Percentiles rank a stretch among this genome's conserved stretches.
These are phyloP conservation scores for Neurospora discreta DNA, from an alignment of 495 filamentous ascomycete genomes.

Conservation along the genomic window DNA sequence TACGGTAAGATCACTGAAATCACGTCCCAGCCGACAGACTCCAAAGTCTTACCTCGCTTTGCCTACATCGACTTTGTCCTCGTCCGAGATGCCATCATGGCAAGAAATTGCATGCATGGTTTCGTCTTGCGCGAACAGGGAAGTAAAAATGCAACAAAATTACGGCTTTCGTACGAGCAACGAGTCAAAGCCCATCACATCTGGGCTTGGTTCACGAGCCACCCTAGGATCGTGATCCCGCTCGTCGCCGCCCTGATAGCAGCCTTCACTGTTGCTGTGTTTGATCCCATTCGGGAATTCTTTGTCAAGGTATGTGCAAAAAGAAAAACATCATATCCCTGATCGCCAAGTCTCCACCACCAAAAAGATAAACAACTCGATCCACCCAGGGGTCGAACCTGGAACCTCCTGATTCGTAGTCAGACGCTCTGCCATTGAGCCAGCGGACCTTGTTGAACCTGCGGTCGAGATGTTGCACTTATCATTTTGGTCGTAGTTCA, in stretches of 20 bases:
- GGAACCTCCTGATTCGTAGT: neutral
- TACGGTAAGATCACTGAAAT: slow-evolving; percentile 88
- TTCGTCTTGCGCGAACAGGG: slow-evolving; percentile 60
- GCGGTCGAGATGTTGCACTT: neutral
- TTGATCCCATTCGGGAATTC: slow-evolving; percentile 86
- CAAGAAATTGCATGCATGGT: slow-evolving; percentile 88
- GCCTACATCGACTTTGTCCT: slow-evolving; percentile 65
- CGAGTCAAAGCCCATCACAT: slow-evolving; percentile 64
- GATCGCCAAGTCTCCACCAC: neutral
- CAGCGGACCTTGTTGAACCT: neutral
- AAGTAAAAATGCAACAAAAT: slow-evolving; percentile 57
- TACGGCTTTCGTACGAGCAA: slow-evolving; percentile 75
- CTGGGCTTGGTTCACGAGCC: slow-evolving; percentile 79
- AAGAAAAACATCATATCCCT: neutral
- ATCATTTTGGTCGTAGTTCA: neutral
- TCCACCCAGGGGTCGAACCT: neutral
- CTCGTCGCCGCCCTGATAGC: slow-evolving; percentile 67
- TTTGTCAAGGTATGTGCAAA: slow-evolving; percentile 53
- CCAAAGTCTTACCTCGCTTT: slow-evolving; percentile 69
- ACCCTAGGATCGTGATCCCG: slow-evolving; percentile 83
- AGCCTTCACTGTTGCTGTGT: slow-evolving; percentile 77
- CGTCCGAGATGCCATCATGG: slow-evolving; percentile 67
- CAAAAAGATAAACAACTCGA: neutral
- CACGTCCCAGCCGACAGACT: slow-evolving; percentile 62
- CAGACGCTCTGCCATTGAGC: neutral